Percentiles rank a stretch among this genome's conserved stretches.
phyloP scores from a whole-genome alignment of 2,329 filamentous ascomycete species.

The Fusarium luffae region DNA sequence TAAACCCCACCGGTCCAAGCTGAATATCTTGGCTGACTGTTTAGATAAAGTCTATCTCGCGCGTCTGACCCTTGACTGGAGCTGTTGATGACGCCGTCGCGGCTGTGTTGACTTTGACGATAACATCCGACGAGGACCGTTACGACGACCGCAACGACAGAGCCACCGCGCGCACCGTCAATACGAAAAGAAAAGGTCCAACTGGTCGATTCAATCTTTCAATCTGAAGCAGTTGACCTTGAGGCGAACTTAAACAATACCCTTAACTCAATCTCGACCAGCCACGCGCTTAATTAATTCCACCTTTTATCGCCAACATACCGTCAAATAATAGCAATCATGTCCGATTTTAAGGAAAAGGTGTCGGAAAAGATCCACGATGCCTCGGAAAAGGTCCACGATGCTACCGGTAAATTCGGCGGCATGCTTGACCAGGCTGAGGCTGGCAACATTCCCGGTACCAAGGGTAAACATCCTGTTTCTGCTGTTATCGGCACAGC shows the following conservation, averaged over 20 bases:
- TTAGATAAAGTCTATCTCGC: slow-evolving; percentile 26
- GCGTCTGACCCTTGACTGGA: slow-evolving; percentile 35
- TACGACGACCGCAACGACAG: slow-evolving; percentile 34
- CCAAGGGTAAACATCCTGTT: slow-evolving; percentile 70
- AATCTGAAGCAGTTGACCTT: slow-evolving; percentile 18
- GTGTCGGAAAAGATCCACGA: slow-evolving; percentile 51
- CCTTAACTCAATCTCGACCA: slow-evolving; percentile 16
- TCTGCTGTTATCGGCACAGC: slow-evolving; percentile 74
- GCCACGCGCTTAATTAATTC: slow-evolving; percentile 29
- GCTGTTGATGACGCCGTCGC: slow-evolving; percentile 42
- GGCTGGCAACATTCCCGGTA: slow-evolving; percentile 63
- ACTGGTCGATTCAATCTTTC: slow-evolving; percentile 5
- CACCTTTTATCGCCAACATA: slow-evolving; percentile 11
- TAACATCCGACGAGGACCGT: slow-evolving; percentile 42
- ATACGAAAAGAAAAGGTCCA: slow-evolving; percentile 6
- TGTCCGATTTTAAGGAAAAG: slow-evolving; percentile 88
- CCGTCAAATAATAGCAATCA: slow-evolving; percentile 50
- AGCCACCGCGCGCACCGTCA: slow-evolving; percentile 22
- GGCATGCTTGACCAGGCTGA: slow-evolving; percentile 53
- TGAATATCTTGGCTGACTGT: slow-evolving; percentile 30
- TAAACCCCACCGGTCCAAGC: slow-evolving; percentile 16
- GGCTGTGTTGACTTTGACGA: slow-evolving; percentile 43
- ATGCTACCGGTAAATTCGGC: slow-evolving; percentile 50
- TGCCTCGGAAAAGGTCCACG: slow-evolving; percentile 49
- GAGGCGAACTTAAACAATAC: slow-evolving; percentile 27